phyloP scores from a whole-genome alignment of 129 eudicot species.

The Cynara cardunculus region DNA sequence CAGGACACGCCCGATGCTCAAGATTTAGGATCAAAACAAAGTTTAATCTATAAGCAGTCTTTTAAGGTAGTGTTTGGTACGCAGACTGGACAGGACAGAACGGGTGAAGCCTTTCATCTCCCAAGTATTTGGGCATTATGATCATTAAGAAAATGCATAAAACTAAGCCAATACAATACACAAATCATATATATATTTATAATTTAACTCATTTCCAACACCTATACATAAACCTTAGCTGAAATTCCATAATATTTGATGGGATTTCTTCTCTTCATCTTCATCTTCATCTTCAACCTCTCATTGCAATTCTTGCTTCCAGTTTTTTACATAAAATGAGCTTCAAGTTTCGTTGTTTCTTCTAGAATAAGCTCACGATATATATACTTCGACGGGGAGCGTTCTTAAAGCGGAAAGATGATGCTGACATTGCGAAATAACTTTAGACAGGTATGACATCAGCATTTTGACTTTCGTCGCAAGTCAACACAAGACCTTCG shows the following conservation, averaged over 20 bases:
- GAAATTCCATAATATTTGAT: background rate
- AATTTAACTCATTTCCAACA: conserved; percentile 8
- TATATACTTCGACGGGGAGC: conserved; percentile 1
- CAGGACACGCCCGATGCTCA: too few relatives aligned
- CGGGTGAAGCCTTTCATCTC: conserved; percentile 6
- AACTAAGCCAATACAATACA: conserved; percentile 9
- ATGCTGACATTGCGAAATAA: background rate
- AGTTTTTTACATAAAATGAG: conserved; percentile 14
- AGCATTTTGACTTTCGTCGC: conserved; percentile 71
- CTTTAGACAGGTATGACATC: conserved; percentile 84
- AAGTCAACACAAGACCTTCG: conserved; percentile 83
- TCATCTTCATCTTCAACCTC: conserved; percentile 11
- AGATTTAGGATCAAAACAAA: too few relatives aligned
- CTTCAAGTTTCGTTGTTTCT: conserved; percentile 12
- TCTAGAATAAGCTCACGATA: background rate
- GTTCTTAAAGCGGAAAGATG: background rate
- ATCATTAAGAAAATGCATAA: background rate
- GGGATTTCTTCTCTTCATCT: conserved; percentile 13
- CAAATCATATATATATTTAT: background rate
- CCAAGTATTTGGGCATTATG: background rate
- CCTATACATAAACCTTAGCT: conserved; percentile 14
- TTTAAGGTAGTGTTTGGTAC: too few relatives aligned
- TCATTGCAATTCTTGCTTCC: conserved; percentile 17
- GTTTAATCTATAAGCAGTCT: too few relatives aligned
- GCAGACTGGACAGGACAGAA: too few relatives aligned